phyloP scores from a whole-genome alignment of 164 flowering plant genomes.

The Chimonanthus salicifolius region DNA sequence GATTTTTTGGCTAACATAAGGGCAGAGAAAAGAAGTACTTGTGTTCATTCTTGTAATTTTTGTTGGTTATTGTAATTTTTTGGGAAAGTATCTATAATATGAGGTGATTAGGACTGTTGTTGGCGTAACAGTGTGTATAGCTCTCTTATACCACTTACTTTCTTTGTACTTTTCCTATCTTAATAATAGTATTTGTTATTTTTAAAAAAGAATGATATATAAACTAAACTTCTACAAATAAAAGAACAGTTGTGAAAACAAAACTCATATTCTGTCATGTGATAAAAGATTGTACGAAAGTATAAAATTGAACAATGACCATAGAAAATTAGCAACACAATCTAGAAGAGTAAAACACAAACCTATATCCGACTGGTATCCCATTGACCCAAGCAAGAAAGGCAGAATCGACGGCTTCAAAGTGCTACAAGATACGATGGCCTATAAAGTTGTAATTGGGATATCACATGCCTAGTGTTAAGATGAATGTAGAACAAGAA shows the following conservation, averaged over 20 bases:
- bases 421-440: conserved; percentile 82
- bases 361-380: conserved; percentile 85
- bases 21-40: too few species aligned
- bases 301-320: background rate
- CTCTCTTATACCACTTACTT: too few species aligned
- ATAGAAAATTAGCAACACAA: background rate
- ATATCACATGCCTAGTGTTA: background rate
- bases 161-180: too few species aligned
- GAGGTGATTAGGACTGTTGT: too few species aligned
- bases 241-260: background rate
- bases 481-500: background rate
- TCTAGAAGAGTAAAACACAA: conserved; percentile 4
- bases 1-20: too few species aligned
- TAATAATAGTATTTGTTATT: too few species aligned
- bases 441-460: conserved; percentile 35
- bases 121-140: too few species aligned
- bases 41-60: too few species aligned
- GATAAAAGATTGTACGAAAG: background rate
- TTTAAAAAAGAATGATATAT: too few species aligned
- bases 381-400: conserved; percentile 91
- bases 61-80: too few species aligned
- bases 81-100: too few species aligned
- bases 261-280: background rate
- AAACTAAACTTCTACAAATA: too few species aligned
- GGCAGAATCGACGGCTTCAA: conserved; percentile 98